These are phyloP conservation scores for Eragrostis nindensis DNA, from an alignment of 176 grass and related monocot genomes.

Conservation along the genomic window DNA sequence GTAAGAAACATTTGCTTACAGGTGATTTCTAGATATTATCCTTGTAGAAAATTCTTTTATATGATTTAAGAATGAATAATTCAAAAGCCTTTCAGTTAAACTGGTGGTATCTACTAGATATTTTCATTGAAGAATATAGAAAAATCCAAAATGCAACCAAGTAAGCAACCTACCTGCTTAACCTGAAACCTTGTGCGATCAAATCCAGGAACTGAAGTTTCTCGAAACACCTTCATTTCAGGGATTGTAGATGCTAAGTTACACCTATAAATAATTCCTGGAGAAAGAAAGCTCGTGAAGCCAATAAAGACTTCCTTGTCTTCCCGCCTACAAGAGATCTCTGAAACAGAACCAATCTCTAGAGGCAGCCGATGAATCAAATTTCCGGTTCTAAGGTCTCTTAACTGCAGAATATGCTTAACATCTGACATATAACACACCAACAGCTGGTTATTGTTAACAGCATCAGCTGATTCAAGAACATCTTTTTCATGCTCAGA, in stretches of 20 bases:
- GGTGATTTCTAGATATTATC: background rate
- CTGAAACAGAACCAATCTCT: conserved; percentile 87
- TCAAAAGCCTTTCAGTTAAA: background rate
- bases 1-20: background rate
- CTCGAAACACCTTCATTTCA: conserved; percentile 82
- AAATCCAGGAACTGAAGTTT: conserved; percentile 83
- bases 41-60: background rate
- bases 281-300: conserved; percentile 92
- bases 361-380: conserved; percentile 78
- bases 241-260: conserved; percentile 64
- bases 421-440: conserved; percentile 93
- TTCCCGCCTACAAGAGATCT: conserved; percentile 75
- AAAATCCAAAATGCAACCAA: conserved; percentile 10
- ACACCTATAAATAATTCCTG: conserved; percentile 84
- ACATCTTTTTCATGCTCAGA: conserved; percentile 86
- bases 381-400: conserved; percentile 77
- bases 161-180: conserved; percentile 69
- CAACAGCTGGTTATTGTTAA: conserved; percentile 77
- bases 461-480: conserved; percentile 59
- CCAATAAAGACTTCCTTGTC: conserved; percentile 82
- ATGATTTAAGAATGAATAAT: background rate
- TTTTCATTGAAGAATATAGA: background rate
- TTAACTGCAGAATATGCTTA: conserved; percentile 84
- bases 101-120: background rate
- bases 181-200: conserved; percentile 74